Percentiles rank a stretch among this genome's conserved stretches.
Evolutionary conservation across 352 stramenopile genomes (phyloP).

Genomic region (Bremia lactucae): DNA sequence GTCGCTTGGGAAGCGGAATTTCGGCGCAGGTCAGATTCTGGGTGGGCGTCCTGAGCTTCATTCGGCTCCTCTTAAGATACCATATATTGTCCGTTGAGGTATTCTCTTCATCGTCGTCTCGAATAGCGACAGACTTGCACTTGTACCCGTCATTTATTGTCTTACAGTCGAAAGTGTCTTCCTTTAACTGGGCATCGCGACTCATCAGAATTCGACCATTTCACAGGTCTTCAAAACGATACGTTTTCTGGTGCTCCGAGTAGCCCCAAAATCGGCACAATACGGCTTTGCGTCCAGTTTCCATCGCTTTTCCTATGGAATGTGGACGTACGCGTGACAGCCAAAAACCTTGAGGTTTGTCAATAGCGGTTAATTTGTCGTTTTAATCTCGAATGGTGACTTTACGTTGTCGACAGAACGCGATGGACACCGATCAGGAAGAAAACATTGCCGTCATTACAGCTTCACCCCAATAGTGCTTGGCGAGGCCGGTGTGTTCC

Average conservation of each 20-base stretch:
- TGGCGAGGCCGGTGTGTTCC: background rate
- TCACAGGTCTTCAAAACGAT: background rate
- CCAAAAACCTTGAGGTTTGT: background rate
- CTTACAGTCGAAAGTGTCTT: background rate
- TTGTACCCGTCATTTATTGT: background rate
- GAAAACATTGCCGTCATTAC: background rate
- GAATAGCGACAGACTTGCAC: background rate
- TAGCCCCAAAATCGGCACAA: background rate
- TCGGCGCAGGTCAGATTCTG: background rate
- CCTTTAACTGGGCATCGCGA: background rate
- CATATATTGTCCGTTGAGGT: background rate
- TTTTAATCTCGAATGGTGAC: background rate
- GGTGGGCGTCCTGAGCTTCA: background rate
- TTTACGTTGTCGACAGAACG: background rate
- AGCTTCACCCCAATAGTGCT: background rate
- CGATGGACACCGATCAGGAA: background rate
- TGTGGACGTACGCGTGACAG: background rate
- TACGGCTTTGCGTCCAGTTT: background rate
- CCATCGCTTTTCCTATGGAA: background rate
- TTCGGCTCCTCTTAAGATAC: background rate
- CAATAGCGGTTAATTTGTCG: background rate
- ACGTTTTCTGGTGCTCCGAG: background rate
- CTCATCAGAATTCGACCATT: background rate
- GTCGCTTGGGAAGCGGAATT: background rate
- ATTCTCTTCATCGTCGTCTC: background rate